phyloP scores from a whole-genome alignment of 371 early-diverging fungal genomes.

The Mucor indicus region DNA sequence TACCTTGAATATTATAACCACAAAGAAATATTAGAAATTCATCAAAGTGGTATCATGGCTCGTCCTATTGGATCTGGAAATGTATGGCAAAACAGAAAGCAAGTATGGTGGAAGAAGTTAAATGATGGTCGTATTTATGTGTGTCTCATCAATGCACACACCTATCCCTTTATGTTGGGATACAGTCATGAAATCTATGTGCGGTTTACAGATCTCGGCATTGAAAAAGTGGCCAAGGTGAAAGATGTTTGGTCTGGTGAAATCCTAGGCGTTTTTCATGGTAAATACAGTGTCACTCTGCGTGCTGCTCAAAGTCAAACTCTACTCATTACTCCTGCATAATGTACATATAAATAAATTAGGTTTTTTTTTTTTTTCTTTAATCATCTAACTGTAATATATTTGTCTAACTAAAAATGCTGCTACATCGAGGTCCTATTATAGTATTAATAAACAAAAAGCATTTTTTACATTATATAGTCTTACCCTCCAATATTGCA shows the following conservation, averaged over 20 bases:
- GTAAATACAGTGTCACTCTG: constrained; percentile 15
- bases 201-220: constrained; percentile 23
- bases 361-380: too few relatives aligned
- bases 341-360: too few relatives aligned
- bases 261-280: constrained; percentile 16
- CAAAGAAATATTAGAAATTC: constrained; percentile 35
- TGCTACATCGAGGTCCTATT: constrained; percentile 63
- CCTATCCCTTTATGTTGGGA: constrained; percentile 38
- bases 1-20: constrained; percentile 36
- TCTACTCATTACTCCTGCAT: constrained; percentile 16
- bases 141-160: constrained; percentile 38
- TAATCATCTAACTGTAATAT: too few relatives aligned
- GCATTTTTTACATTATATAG: not conserved
- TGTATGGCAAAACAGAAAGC: constrained; percentile 36
- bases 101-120: constrained; percentile 44
- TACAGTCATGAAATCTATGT: constrained; percentile 26
- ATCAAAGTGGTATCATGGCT: constrained; percentile 45
- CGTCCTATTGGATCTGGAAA: constrained; percentile 37
- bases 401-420: constrained; percentile 58
- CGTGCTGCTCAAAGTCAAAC: constrained; percentile 24
- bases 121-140: constrained; percentile 36
- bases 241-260: constrained; percentile 39
- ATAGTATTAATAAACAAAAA: too few relatives aligned
- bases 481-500: constrained; percentile 69
- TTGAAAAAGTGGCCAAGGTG: constrained; percentile 8